A percentile compares a stretch with the other conserved stretches of the same genome.
phyloP scores from a whole-genome alignment of 768 basidiomycete species.

The Agrocybe praecox region DNA sequence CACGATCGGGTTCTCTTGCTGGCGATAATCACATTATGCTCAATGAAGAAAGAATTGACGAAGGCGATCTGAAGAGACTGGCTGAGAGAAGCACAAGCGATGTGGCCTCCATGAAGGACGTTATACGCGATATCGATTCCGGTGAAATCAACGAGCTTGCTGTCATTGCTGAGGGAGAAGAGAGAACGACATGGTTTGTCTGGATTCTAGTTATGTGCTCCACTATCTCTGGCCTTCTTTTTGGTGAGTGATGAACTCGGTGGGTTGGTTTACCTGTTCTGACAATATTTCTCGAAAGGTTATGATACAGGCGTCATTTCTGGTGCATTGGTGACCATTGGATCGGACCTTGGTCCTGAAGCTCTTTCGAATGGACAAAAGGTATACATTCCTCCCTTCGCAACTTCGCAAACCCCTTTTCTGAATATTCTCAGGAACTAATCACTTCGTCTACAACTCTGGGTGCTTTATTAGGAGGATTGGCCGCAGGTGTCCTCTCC shows the following conservation, averaged over 20 bases:
- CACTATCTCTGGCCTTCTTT: slow-evolving; percentile 76
- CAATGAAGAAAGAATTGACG: slow-evolving; percentile 7
- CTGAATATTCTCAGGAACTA: slow-evolving; percentile 53
- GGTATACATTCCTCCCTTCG: slow-evolving; percentile 30
- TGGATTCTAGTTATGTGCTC: slow-evolving; percentile 77
- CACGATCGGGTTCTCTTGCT: neutral
- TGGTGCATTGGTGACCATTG: slow-evolving; percentile 78
- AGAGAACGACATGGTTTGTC: slow-evolving; percentile 70
- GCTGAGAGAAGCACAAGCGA: slow-evolving; percentile 14
- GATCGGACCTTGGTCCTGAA: slow-evolving; percentile 61
- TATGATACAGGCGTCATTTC: slow-evolving; percentile 85
- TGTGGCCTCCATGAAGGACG: slow-evolving; percentile 19
- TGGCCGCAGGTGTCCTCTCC: slow-evolving; percentile 67
- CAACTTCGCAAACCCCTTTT: neutral
- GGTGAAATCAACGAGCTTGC: slow-evolving; percentile 63
- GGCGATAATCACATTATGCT: slow-evolving; percentile 6
- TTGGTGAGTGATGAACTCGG: slow-evolving; percentile 51
- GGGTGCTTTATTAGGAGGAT: slow-evolving; percentile 75
- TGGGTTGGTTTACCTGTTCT: neutral
- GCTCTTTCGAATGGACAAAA: slow-evolving; percentile 64
- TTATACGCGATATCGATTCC: slow-evolving; percentile 28
- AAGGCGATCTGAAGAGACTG: slow-evolving; percentile 1
- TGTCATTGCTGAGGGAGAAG: slow-evolving; percentile 66
- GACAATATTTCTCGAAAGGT: slow-evolving; percentile 41
- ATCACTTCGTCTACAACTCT: slow-evolving; percentile 82